A percentile compares a stretch with the other conserved stretches of the same genome.
phyloP scores from a whole-genome alignment of 2,329 filamentous ascomycete genomes.

The Fusarium virguliforme region DNA sequence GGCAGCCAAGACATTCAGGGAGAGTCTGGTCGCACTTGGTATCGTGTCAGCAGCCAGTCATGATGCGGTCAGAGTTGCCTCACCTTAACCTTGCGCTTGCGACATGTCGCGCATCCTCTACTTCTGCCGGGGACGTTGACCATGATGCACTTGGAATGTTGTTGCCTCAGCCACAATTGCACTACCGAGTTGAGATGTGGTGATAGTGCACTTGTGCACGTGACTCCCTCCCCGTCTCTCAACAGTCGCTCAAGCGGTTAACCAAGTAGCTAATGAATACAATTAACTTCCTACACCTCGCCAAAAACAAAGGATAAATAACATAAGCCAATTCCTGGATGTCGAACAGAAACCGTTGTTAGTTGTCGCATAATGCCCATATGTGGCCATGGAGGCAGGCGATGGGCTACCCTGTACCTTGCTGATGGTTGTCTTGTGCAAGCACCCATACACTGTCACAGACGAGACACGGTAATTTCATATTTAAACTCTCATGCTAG shows the following conservation, averaged over 20 bases:
- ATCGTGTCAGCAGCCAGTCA: background rate
- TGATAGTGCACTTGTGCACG: background rate
- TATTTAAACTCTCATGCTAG: no score
- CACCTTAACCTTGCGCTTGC: slow-evolving; percentile 30
- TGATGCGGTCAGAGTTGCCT: background rate
- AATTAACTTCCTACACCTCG: background rate
- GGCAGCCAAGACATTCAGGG: slow-evolving; percentile 21
- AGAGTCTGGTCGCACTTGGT: slow-evolving; percentile 20
- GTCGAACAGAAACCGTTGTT: no score
- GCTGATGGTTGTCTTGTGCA: no score
- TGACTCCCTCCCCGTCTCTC: background rate
- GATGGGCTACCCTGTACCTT: no score
- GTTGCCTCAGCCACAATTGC: background rate
- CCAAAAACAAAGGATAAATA: no score
- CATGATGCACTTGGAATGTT: slow-evolving; percentile 7
- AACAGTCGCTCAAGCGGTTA: background rate
- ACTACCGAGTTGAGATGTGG: background rate
- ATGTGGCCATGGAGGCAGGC: no score
- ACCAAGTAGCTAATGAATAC: background rate
- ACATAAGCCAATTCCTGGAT: no score
- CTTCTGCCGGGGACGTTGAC: slow-evolving; percentile 33
- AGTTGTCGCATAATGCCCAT: no score
- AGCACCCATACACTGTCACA: no score
- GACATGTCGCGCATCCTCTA: slow-evolving; percentile 30
- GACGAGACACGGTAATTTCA: no score